Evolutionary conservation across 345 rosid species (phyloP).

Genomic region (Eucalyptus tenuipes): DNA sequence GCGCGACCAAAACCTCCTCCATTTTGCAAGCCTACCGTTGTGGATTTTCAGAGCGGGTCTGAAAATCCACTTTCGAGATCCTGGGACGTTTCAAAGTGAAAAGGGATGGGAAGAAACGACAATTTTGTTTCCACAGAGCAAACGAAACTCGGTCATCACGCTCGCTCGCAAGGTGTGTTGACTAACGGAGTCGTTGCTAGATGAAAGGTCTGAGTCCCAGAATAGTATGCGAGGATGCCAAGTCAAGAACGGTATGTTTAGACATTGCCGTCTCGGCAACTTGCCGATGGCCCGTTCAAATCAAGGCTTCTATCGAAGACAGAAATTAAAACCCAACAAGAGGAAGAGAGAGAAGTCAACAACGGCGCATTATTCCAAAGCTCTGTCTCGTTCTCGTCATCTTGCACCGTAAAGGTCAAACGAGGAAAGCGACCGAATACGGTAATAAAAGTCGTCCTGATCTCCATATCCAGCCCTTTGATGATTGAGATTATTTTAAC

Average conservation of each 20-base stretch:
- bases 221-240: not conserved
- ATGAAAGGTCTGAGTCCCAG: not conserved
- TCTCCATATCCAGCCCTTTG: not conserved
- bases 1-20: not conserved
- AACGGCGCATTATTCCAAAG: not conserved
- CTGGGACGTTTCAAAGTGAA: not conserved
- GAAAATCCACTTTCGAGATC: not conserved
- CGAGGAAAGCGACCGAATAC: not conserved
- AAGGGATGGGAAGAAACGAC: not conserved
- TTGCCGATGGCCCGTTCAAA: not conserved
- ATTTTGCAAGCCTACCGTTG: not conserved
- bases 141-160: not conserved
- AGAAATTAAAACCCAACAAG: not conserved
- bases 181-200: not conserved
- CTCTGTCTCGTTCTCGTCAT: not conserved
- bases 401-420: not conserved
- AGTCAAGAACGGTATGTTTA: not conserved
- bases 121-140: not conserved
- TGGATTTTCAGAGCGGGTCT: not conserved
- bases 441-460: not conserved
- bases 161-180: not conserved
- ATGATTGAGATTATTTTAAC: not conserved
- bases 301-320: not conserved
- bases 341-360: not conserved
- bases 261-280: not conserved